Percentiles rank a stretch among this genome's conserved stretches.
Evolutionary conservation across 208 protist species (phyloP).

Genomic region (Leishmania mexicana): DNA sequence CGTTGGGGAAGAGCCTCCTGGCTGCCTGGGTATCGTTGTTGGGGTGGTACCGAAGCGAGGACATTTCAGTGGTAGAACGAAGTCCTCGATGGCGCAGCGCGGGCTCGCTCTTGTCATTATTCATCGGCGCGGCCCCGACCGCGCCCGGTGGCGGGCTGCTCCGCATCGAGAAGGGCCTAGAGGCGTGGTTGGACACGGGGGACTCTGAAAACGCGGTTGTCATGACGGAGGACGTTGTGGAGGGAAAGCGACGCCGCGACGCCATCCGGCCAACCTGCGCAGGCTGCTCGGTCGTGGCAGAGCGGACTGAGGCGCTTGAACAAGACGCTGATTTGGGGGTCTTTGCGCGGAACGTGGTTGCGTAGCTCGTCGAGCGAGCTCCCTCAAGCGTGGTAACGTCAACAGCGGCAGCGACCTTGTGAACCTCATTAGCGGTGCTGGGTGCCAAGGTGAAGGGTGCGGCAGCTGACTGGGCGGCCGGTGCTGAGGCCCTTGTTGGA

Average conservation of each 20-base stretch:
- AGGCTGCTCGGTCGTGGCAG: slow-evolving; percentile 7
- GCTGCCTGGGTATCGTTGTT: not conserved
- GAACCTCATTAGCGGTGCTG: not conserved
- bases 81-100: not conserved
- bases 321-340: not conserved
- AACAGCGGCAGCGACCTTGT: not conserved
- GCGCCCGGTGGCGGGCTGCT: slow-evolving; percentile 25
- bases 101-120: not conserved
- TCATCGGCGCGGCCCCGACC: slow-evolving; percentile 10
- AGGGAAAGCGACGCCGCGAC: slow-evolving; percentile 1
- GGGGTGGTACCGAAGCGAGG: not conserved
- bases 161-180: slow-evolving; percentile 11
- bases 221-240: slow-evolving; percentile 9
- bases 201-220: slow-evolving; percentile 11
- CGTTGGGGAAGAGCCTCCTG: not conserved
- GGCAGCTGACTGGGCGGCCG: too few species aligned
- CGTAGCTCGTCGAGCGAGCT: not conserved
- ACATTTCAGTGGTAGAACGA: not conserved
- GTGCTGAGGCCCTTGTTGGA: not conserved
- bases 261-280: not conserved
- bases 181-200: not conserved
- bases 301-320: not conserved
- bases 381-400: not conserved
- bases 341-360: not conserved
- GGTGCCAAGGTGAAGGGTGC: not conserved